Base-by-base conservation (phyloP, 208 protist genomes). In the Wallacemonas rigidus region DNA sequence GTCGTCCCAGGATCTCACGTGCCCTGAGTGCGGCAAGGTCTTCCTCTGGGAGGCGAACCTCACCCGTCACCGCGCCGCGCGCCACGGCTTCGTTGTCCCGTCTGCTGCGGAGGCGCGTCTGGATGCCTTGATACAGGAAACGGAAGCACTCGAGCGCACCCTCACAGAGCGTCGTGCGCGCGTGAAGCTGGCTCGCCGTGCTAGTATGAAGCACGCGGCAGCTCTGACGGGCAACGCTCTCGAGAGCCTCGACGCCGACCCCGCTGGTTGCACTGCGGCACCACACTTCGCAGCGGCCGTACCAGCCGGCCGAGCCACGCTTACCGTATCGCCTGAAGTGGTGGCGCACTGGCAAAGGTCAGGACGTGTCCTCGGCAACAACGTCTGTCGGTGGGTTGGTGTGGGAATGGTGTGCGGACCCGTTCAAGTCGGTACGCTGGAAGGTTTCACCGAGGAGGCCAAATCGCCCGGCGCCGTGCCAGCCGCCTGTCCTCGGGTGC, bases 21-120 rank as follows among this genome's bases (percentile, higher is more conserved):
- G 89, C 48, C 89, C 86, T 3, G 89, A 94, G 35, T 94, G 89
- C 69, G 82, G 84, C 2, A 94, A 91, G 67, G 69, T 69, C 1
- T 91, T 94, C 71, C 63, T 86, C 12, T 79, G 83, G 61, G 65
- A 61, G 12, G 47, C 57, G 5, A 94, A 87, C 58, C 73, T 94
- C 2, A 56, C 54, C 3, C 75, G 81, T 44, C 89, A 94, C 72
- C 86, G 89, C 44, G 73, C 67, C 43, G 47, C 73, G 0, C 82
- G 89, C 6, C 89, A 94, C 68, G 61, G 74, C 0, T 62, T 91
- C 1, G 48, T 65, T 17, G 43, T 85, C 1, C 76, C 65, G 39
- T 81, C 82, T 35, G 65, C 76, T 14, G 58, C 67, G 38, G 73
- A 87, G 35, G 60, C 71, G 26, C 67, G 57, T 5, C 70, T 70